Evolutionary conservation across 257 asterid species (phyloP), one percentile per base, ranked within the genome.

Genomic region (Plectranthus barbatus): DNA sequence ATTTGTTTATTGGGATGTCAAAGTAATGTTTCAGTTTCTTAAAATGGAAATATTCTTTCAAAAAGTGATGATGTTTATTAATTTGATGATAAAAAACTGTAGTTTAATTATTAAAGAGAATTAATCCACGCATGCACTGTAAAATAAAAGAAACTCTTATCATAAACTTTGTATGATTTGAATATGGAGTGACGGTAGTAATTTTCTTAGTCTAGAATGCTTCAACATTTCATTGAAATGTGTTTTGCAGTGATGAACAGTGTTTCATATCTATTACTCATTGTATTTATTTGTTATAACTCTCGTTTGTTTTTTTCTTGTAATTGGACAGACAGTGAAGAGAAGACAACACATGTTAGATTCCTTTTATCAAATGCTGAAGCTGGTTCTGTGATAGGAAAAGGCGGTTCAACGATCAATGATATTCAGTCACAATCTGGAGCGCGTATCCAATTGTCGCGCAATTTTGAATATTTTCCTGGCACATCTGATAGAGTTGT

Each of bases 381-480:
- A 80, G 99, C 99, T 42, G 99, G 99, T 47, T 93, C 99, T 42
- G 76, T 93, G 64, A 93, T 93, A 60, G 99, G 99, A 63, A 93
- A 87, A 81, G 96, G 92, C 67, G 99, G 99, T 57, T 77, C 97
- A 23, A 84, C 96, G 1, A 86, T 93, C 76, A 93, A 79, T 70
- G 97, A 93, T 53, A 84, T 93, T 37, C 97, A 93, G 77, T 78
- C 86, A 29, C 88, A 82, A 56, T 90, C 99, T 70, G 96, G 95
- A 34, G 91, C 99, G 6, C 83, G 97, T 19, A 77, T 92, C 79
- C 97, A 92, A 81, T 72, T 92, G 77, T 92, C 99, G 2, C 96
- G 97, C 78, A 93, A 87, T 63, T 86, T 39, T 73, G 88, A 83
- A 66, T 77, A 76, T 67, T 84, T 84, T 50, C 87, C 91, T 48